Evolutionary conservation across 1,284 basidiomycete genomes (phyloP).

Genomic region (Ceratobasidium sp.): DNA sequence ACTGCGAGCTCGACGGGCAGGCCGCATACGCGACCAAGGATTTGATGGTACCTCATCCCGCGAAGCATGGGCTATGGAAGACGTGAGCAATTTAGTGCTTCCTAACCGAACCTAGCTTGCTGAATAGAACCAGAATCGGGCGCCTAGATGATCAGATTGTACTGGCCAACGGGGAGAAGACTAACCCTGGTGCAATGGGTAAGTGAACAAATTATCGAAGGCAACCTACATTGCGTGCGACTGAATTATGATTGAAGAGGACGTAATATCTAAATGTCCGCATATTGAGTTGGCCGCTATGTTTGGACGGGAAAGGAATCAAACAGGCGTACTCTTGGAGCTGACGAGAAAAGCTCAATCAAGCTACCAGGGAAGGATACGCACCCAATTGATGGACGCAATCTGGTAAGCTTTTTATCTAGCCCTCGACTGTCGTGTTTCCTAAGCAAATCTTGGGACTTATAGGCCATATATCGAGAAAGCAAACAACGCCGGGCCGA

Average conservation of each 20-base stretch:
- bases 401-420: conserved; percentile 55
- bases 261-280: conserved; percentile 56
- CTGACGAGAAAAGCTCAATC: conserved; percentile 56
- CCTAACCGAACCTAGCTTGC: background rate
- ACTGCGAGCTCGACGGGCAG: conserved; percentile 38
- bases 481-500: conserved; percentile 60
- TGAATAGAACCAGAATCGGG: conserved; percentile 15
- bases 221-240: conserved; percentile 58
- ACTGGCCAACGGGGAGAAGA: conserved; percentile 51
- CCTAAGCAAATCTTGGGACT: background rate
- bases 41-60: conserved; percentile 45
- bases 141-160: conserved; percentile 48
- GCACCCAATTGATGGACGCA: conserved; percentile 56
- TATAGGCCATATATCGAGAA: conserved; percentile 59
- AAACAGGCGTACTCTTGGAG: conserved; percentile 62
- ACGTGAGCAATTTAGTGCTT: background rate
- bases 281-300: conserved; percentile 57
- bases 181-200: conserved; percentile 63
- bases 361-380: conserved; percentile 56
- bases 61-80: conserved; percentile 39
- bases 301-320: conserved; percentile 62
- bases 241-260: conserved; percentile 35
- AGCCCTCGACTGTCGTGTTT: too few species aligned
- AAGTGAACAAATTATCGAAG: conserved; percentile 58
- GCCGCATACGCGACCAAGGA: conserved; percentile 45